Conservation (phyloP, 2,329 filamentous ascomycete genomes). For the Aschersonia sp. region DNA sequence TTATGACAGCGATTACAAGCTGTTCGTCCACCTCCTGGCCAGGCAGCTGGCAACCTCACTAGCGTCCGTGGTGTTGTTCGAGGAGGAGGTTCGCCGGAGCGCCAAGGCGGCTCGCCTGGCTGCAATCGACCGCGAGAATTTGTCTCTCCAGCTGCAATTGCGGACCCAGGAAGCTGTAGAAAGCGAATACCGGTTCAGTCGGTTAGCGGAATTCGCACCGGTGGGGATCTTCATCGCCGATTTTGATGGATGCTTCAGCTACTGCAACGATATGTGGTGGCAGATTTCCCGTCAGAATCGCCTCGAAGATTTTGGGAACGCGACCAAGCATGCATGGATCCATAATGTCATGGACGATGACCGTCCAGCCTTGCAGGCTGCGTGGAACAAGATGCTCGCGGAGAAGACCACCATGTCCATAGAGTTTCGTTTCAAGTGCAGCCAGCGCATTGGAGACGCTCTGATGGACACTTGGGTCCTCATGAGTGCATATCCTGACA, state of each 20-base stretch:
- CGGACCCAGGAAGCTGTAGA: constrained; percentile 4
- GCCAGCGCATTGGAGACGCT: constrained; percentile 44
- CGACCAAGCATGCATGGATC: constrained; percentile 41
- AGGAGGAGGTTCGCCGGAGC: constrained; percentile 52
- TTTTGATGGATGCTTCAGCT: constrained; percentile 53
- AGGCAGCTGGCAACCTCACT: constrained; percentile 51
- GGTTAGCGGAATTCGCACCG: constrained; percentile 72
- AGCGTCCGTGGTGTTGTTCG: constrained; percentile 55
- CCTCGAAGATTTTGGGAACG: constrained; percentile 37
- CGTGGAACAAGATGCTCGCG: constrained; percentile 41
- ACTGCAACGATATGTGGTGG: constrained; percentile 49
- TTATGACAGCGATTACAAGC: constrained; percentile 59
- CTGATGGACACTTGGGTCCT: constrained; percentile 60
- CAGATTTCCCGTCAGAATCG: constrained; percentile 53
- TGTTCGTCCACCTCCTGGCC: constrained; percentile 43
- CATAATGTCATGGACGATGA: constrained; percentile 56
- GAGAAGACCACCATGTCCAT: constrained; percentile 50
- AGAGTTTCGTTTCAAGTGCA: constrained; percentile 61
- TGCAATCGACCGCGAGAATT: constrained; percentile 3
- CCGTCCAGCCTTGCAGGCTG: constrained; percentile 35
- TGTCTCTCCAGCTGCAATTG: constrained; percentile 4
- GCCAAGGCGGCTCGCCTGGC: constrained; percentile 14
- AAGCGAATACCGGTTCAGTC: constrained; percentile 39
- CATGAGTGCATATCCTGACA: constrained; percentile 63
- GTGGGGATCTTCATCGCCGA: constrained; percentile 76